phyloP scores from a whole-genome alignment of 352 stramenopile species.

The Globisporangium carolinianum region DNA sequence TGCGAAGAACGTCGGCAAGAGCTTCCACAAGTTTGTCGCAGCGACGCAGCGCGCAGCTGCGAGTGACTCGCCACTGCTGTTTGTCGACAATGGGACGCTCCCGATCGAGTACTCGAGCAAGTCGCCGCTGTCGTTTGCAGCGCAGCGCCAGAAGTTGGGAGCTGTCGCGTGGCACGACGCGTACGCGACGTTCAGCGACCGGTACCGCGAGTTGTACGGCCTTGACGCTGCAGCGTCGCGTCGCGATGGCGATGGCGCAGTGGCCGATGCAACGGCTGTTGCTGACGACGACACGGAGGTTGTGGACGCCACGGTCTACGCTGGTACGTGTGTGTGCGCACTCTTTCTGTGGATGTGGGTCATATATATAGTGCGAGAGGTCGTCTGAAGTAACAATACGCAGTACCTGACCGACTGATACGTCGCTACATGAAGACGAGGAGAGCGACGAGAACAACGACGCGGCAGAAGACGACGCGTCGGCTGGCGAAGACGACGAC shows the following conservation, averaged over 20 bases:
- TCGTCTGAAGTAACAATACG: background rate
- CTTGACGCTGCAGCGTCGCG: conserved; percentile 13
- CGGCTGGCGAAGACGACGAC: conserved; percentile 18
- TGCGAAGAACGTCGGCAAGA: conserved; percentile 77
- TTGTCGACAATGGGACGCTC: conserved; percentile 52
- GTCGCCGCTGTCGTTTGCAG: conserved; percentile 35
- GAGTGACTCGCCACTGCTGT: conserved; percentile 57
- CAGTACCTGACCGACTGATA: too few relatives aligned
- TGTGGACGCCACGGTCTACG: conserved; percentile 5
- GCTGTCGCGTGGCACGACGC: conserved; percentile 53
- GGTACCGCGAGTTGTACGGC: conserved; percentile 45
- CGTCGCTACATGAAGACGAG: conserved; percentile 10
- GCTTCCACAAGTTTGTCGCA: conserved; percentile 66
- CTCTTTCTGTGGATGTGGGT: background rate
- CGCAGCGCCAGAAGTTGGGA: conserved; percentile 39
- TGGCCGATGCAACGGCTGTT: background rate
- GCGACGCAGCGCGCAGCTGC: conserved; percentile 66
- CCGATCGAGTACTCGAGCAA: conserved; percentile 81
- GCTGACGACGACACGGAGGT: conserved; percentile 14
- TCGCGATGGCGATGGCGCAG: background rate
- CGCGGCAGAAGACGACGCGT: conserved; percentile 13
- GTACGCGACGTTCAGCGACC: conserved; percentile 64
- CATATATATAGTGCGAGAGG: background rate
- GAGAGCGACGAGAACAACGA: conserved; percentile 35
- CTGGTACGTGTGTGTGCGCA: conserved; percentile 4